A percentile compares a stretch with the other conserved stretches of the same genome.
These are phyloP conservation scores for Phytophthora sojae DNA, from an alignment of 352 stramenopile species.

Conservation along the genomic window DNA sequence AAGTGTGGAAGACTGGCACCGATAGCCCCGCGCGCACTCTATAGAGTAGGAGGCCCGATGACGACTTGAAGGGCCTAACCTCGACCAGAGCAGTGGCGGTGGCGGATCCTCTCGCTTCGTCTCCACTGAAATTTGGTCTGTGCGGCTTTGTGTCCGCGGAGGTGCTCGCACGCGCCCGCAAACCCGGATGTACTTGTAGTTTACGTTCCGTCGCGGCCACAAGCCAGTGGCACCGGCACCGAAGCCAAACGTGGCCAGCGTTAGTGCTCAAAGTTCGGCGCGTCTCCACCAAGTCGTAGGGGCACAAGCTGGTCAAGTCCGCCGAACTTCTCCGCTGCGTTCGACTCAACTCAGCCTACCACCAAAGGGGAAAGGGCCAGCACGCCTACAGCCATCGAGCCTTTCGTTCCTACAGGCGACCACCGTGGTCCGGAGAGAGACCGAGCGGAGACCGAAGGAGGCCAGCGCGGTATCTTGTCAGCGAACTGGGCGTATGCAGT, in stretches of 20 bases:
- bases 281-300: conserved; percentile 20
- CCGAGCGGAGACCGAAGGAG: conserved; percentile 11
- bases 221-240: conserved; percentile 23
- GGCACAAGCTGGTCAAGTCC: conserved; percentile 35
- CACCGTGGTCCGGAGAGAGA: conserved; percentile 5
- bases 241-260: conserved; percentile 23
- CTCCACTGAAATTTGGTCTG: conserved; percentile 27
- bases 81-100: conserved; percentile 26
- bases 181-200: conserved; percentile 8
- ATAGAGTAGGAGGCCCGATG: conserved; percentile 19
- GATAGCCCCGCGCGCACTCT: conserved; percentile 14
- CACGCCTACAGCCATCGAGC: neutral
- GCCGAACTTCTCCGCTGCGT: conserved; percentile 36
- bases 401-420: conserved; percentile 23
- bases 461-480: conserved; percentile 1
- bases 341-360: conserved; percentile 34
- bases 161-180: neutral
- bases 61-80: conserved; percentile 11
- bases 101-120: conserved; percentile 20
- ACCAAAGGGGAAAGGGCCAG: conserved; percentile 25
- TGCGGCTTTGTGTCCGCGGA: conserved; percentile 6
- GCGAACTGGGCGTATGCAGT: conserved; percentile 3
- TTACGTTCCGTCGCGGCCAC: conserved; percentile 6
- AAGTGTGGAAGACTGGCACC: conserved; percentile 22
- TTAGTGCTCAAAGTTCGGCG: conserved; percentile 36